phyloP scores from a whole-genome alignment of 768 basidiomycete species.

The Kwoniella botswanensis region DNA sequence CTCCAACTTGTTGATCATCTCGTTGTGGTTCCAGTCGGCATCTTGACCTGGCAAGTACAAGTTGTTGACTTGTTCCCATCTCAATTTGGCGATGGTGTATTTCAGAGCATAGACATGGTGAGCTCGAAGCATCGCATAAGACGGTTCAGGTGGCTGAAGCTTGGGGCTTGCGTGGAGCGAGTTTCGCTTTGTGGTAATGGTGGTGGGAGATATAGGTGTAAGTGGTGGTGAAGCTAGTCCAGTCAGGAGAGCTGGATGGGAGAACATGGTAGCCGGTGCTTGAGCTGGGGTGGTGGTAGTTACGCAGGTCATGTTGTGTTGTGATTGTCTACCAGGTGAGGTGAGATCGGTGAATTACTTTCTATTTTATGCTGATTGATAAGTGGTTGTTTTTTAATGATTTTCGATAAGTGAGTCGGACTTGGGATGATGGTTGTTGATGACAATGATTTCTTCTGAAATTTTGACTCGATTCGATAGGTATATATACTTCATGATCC shows the following conservation, averaged over 20 bases:
- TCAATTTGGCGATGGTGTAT: slow-evolving; percentile 44
- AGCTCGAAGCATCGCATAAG: slow-evolving; percentile 42
- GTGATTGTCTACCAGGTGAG: not conserved
- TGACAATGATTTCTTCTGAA: not conserved
- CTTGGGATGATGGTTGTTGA: not conserved
- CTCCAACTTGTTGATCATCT: slow-evolving; percentile 44
- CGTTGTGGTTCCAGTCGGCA: slow-evolving; percentile 41
- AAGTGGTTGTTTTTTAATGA: not conserved
- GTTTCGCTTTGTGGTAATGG: not conserved
- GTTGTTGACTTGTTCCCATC: slow-evolving; percentile 47
- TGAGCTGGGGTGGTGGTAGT: not conserved
- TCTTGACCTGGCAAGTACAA: slow-evolving; percentile 40
- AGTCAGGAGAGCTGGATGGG: slow-evolving; percentile 41
- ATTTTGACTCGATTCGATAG: not conserved
- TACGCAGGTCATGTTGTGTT: slow-evolving; percentile 18
- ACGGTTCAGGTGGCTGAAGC: slow-evolving; percentile 14
- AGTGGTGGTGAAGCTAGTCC: slow-evolving; percentile 38
- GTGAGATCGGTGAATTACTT: not conserved
- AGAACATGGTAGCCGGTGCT: slow-evolving; percentile 16
- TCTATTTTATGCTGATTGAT: not conserved
- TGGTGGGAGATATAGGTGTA: slow-evolving; percentile 24
- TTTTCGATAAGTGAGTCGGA: not conserved
- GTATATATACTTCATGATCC: not conserved
- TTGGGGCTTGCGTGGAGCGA: slow-evolving; percentile 2
- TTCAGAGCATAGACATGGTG: slow-evolving; percentile 40